These are phyloP conservation scores for Penicillium digitatum DNA, from an alignment of 2,329 filamentous ascomycete species.

Conservation along the genomic window DNA sequence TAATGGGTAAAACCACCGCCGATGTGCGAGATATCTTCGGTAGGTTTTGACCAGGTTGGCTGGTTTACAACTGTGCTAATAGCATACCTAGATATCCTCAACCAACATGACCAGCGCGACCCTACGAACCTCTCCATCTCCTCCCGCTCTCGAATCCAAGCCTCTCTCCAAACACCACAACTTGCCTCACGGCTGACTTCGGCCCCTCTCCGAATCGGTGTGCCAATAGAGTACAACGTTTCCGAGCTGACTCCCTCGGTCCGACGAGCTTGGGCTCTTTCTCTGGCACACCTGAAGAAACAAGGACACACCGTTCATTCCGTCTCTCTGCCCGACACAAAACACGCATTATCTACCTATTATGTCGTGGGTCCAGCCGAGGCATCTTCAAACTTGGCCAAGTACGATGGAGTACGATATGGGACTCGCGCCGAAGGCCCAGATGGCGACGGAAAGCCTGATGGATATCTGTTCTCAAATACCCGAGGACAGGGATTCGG, in stretches of 20 bases:
- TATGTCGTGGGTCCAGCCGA: constrained; percentile 94
- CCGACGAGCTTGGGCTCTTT: constrained; percentile 63
- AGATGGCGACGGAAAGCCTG: constrained; percentile 52
- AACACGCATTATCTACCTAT: constrained; percentile 83
- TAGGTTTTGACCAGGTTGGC: constrained; percentile 22
- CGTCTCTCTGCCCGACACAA: constrained; percentile 77
- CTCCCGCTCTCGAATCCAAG: constrained; percentile 52
- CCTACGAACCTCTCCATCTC: constrained; percentile 64
- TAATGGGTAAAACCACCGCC: constrained; percentile 59
- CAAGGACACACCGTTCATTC: constrained; percentile 69
- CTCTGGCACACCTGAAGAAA: constrained; percentile 57
- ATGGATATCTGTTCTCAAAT: constrained; percentile 64
- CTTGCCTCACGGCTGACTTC: constrained; percentile 25
- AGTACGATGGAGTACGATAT: constrained; percentile 96
- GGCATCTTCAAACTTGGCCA: constrained; percentile 90
- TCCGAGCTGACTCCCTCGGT: constrained; percentile 69
- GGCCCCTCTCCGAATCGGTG: constrained; percentile 50
- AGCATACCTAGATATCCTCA: constrained; percentile 43
- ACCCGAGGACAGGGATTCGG: constrained; percentile 75
- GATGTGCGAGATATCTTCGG: constrained; percentile 52
- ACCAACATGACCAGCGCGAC: constrained; percentile 64
- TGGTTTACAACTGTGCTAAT: constrained; percentile 11
- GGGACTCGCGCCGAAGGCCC: constrained; percentile 54
- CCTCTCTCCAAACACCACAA: constrained; percentile 40
- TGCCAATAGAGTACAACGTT: constrained; percentile 80